Base-by-base conservation (phyloP, 495 filamentous ascomycete genomes). In the Podospora australis region DNA sequence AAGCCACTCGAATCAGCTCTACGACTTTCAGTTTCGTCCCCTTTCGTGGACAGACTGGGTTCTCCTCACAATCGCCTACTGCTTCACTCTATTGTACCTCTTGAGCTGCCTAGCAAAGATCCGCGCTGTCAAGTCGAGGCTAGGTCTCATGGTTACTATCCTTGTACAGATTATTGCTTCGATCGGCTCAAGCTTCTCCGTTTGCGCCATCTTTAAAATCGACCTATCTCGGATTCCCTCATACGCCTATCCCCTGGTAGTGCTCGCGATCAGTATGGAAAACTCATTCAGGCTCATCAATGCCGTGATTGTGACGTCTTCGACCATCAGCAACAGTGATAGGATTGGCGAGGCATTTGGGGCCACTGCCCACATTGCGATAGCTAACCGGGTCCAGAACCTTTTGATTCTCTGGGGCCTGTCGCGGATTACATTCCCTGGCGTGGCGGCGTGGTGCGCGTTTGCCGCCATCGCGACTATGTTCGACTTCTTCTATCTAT, bases 211-310 rank as follows among this genome's bases (percentile, higher is more conserved):
- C 25, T 66, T 82, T 44, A 78, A 79, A 49, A 67, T 82, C 46
- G 77, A 82, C 42, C 66, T 83, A 2, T 81, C 80, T 30, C 71
- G 75, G 43, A 70, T 83, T 42, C 80, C 80, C 3, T 70, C 70
- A 50, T 72, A 78, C 34, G 75, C 77, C 22, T 88, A 84, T 62
- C 84, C 84, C 0, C 73, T 84, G 7, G 82, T 86, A n/a, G 72
- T 87, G 11, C 70, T 87, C 30, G 74, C 75, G 25, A 79, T 86
- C 60, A 85, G 84, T 41, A 66, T 86, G 38, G 82, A 87, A 51
- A 87, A 87, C 54, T 84, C 84, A 49, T 78, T 86, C 59, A 72
- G 81, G 26, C 70, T 88, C 42, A 83, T 87, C 54, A 86, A 87
- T 53, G 78, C 79, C 0, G 79, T 87, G 30, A 76, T 86, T 25